Percentiles rank a stretch among this genome's conserved stretches.
phyloP scores from a whole-genome alignment of 164 flowering plant species.

The Vitis labrusca region DNA sequence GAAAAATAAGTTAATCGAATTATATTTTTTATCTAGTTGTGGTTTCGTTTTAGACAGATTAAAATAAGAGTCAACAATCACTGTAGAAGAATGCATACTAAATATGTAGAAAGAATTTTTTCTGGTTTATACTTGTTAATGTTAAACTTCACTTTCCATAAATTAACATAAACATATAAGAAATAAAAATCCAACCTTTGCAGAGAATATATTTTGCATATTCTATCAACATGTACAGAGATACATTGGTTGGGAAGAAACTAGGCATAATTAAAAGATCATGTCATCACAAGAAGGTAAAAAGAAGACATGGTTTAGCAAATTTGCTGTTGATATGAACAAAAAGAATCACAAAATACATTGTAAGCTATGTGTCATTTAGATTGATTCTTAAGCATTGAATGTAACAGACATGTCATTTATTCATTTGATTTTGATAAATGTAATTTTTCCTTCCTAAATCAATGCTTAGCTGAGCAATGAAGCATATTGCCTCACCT shows the following conservation, averaged over 20 bases:
- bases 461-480: not conserved
- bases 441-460: not conserved
- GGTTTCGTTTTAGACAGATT: not conserved
- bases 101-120: no score
- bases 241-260: not conserved
- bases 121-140: not conserved
- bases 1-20: no score
- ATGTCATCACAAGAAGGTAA: no score
- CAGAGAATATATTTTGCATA: not conserved
- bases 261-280: no score
- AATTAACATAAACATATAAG: not conserved
- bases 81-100: no score
- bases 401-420: not conserved
- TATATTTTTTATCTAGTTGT: not conserved
- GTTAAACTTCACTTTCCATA: not conserved
- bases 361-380: no score
- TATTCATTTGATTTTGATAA: not conserved
- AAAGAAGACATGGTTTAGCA: no score
- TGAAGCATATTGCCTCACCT: constrained; percentile 9
- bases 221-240: not conserved
- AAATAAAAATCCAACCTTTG: not conserved
- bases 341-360: no score
- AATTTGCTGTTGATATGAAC: no score
- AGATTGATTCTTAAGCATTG: not conserved
- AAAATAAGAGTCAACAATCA: no score